Percentiles rank a stretch among this genome's conserved stretches.
Evolutionary conservation across 805 yeast species (phyloP).

Genomic region (Suhomyces sp.): DNA sequence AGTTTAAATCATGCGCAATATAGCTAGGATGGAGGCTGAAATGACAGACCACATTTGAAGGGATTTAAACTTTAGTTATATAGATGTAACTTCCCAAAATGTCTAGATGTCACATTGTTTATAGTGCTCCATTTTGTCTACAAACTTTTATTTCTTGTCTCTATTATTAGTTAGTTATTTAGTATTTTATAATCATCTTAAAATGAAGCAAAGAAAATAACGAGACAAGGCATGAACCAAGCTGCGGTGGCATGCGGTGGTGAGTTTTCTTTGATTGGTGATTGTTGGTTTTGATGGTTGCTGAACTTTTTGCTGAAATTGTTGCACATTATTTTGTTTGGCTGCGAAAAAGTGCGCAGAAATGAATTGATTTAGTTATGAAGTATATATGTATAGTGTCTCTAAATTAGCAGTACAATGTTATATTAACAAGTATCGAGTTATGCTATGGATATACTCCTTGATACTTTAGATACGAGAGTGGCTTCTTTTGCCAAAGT

Average conservation of each 20-base stretch:
- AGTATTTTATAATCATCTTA: slow-evolving; percentile 4
- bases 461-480: neutral
- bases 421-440: neutral
- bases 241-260: neutral
- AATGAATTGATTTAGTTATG: neutral
- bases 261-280: slow-evolving; percentile 3
- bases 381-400: neutral
- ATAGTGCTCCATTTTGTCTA: neutral
- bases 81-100: neutral
- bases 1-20: neutral
- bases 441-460: neutral
- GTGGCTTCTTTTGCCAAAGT: neutral
- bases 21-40: neutral
- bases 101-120: neutral
- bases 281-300: neutral
- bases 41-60: neutral
- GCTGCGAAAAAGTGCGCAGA: slow-evolving; percentile 5
- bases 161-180: slow-evolving; percentile 7
- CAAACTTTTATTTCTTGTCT: slow-evolving; percentile 8
- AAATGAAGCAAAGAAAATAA: slow-evolving; percentile 1
- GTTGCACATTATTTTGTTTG: neutral
- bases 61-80: neutral
- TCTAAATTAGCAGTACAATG: neutral
- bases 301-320: neutral
- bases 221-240: neutral